Base-by-base conservation (phyloP, 305 asterid species). In the Plantago rigida region DNA sequence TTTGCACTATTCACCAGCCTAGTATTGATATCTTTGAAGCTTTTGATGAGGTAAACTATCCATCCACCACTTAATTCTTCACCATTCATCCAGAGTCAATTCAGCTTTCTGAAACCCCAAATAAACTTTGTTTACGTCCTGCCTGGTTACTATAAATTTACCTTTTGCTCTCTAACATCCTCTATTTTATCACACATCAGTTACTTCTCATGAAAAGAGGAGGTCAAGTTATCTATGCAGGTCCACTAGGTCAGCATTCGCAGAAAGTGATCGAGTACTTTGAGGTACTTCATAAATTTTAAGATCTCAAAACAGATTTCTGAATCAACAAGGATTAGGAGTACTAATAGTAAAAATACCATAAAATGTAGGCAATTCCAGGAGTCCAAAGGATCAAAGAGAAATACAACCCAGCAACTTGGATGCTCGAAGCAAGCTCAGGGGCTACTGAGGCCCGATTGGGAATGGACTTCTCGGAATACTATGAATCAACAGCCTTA, bases 1-100 rank as follows among this genome's bases (percentile, higher is more conserved):
- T 86, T 13, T 86, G 94, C 69, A 85, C 94, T 13, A 85, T 85
- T 69, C 94, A 85, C 58, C 94, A 85, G 66, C 94, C 90, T n/a
- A 82, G 90, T 72, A 82, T 81, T 1, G 94, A 85, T 77, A 82
- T 85, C 45, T 85, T 85, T 69, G 94, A 85, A 66, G 86, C 94
- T 51, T 85, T 85, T 36, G 94, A 85, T 66, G 94, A 85, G 87
- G 94, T 81, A 67, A 59, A 9, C 3, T 34, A 54, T 6, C 26
- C 26, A 55, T 28, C 5, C 42, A n/a, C 42, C n/a, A n/a, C 29
- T 14, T 5, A 29, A 29, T 22, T 29, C 11, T 12, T 15, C 44
- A 54, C 34, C 2, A 54, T 14, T n/a, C 39, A 31, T 31, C 39
- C 6, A 31, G 39, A 31, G 39, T 5, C 3, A 31, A 31, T 31